Percentiles rank a stretch among this genome's conserved stretches.
Evolutionary conservation across 2,329 filamentous ascomycete genomes (phyloP).

Genomic region (Trichoderma brevicompactum): DNA sequence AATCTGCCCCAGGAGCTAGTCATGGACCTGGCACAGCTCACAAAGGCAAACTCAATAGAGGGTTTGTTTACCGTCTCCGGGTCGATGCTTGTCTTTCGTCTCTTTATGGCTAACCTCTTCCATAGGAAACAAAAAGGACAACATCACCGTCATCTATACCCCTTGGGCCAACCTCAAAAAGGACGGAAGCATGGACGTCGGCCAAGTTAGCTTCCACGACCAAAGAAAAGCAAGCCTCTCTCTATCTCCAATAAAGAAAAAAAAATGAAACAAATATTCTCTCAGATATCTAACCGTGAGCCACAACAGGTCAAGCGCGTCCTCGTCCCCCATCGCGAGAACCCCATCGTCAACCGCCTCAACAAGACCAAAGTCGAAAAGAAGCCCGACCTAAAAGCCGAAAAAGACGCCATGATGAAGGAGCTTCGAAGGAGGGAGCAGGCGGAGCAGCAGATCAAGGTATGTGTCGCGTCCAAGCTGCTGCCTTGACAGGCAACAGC

Average conservation of each 20-base stretch:
- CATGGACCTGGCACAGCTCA: conserved; percentile 91
- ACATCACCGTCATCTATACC: conserved; percentile 94
- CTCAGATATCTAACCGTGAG: background rate
- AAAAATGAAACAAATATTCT: background rate
- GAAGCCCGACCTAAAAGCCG: conserved; percentile 79
- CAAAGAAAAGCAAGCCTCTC: conserved; percentile 61
- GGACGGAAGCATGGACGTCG: conserved; percentile 91
- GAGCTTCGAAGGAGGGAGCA: conserved; percentile 75
- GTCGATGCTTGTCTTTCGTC: too few relatives aligned
- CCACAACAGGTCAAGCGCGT: conserved; percentile 71
- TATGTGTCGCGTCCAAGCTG: conserved; percentile 44
- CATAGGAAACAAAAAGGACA: conserved; percentile 98
- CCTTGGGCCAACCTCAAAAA: conserved; percentile 97
- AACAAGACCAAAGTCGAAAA: conserved; percentile 95
- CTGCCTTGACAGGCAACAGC: background rate
- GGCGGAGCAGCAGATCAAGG: conserved; percentile 63
- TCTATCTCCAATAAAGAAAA: background rate
- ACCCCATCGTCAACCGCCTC: conserved; percentile 91
- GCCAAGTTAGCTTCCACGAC: conserved; percentile 95
- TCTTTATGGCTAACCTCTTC: background rate
- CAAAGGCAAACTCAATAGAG: conserved; percentile 98
- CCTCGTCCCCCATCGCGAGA: conserved; percentile 79
- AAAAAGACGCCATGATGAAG: conserved; percentile 76
- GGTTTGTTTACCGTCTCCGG: conserved; percentile 47
- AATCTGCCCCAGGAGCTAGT: conserved; percentile 74